Conservation (phyloP, 106 monocot genomes). For the Phalaenopsis equestris region DNA sequence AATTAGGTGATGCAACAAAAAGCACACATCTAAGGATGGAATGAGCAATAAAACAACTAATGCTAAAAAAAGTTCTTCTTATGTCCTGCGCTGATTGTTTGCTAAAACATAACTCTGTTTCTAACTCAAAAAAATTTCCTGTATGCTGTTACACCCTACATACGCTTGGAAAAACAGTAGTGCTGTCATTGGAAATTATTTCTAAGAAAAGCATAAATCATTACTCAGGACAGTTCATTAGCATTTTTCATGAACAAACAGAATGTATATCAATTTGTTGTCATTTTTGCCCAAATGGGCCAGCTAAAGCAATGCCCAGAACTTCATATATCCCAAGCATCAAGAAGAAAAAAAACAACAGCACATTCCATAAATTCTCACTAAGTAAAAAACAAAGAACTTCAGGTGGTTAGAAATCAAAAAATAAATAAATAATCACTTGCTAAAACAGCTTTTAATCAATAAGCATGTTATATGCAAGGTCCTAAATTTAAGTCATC, state of each 20-base stretch:
- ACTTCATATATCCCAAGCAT: neutral
- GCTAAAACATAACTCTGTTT: neutral
- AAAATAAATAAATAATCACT: neutral
- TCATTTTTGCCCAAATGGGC: neutral
- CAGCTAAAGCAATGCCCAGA: neutral
- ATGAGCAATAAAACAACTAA: constrained; percentile 1
- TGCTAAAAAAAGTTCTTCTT: neutral
- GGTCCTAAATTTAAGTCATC: too few species aligned
- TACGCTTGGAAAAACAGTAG: neutral
- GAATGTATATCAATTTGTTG: neutral
- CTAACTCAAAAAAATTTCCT: neutral
- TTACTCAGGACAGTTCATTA: neutral
- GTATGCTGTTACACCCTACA: neutral
- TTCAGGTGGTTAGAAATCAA: neutral
- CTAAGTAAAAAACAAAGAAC: neutral
- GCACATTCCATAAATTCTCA: neutral
- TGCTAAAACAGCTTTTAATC: neutral
- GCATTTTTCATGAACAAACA: neutral
- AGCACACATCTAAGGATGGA: neutral
- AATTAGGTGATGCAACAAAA: neutral
- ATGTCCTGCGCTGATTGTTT: neutral
- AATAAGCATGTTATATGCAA: neutral
- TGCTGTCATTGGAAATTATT: neutral
- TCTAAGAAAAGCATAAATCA: neutral
- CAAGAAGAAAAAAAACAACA: constrained; percentile 1